Evolutionary conservation across 805 yeast species (phyloP).

Genomic region (Candida jianshihensis): DNA sequence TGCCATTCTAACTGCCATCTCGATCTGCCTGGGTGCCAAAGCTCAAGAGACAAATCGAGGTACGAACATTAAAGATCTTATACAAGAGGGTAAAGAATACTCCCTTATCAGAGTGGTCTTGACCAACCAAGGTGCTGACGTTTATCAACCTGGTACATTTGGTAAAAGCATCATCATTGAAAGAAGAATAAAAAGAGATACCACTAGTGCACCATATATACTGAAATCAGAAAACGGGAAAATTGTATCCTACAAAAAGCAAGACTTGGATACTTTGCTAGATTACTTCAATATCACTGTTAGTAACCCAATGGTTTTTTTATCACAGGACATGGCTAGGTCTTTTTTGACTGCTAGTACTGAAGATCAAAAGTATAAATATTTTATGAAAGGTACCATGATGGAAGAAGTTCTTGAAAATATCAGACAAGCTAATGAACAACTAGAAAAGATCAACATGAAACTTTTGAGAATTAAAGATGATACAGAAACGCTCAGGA

Average conservation of each 20-base stretch:
- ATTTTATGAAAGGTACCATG: conserved; percentile 76
- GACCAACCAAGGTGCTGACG: conserved; percentile 57
- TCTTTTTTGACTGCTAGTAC: conserved; percentile 77
- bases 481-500: conserved; percentile 31
- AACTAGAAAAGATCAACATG: conserved; percentile 29
- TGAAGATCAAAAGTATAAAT: conserved; percentile 62
- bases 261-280: conserved; percentile 60
- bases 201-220: conserved; percentile 42
- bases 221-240: conserved; percentile 47
- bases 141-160: conserved; percentile 54
- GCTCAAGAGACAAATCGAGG: conserved; percentile 89
- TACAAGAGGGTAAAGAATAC: conserved; percentile 68
- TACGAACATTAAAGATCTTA: conserved; percentile 55
- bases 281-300: conserved; percentile 70
- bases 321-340: conserved; percentile 92
- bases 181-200: conserved; percentile 51
- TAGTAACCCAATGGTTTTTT: conserved; percentile 85
- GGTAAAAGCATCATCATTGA: conserved; percentile 70
- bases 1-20: conserved; percentile 81
- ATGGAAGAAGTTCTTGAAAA: conserved; percentile 59
- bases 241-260: conserved; percentile 52
- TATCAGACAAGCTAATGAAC: conserved; percentile 34
- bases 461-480: conserved; percentile 33
- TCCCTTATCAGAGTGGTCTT: conserved; percentile 63
- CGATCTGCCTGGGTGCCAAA: conserved; percentile 82